Evolutionary conservation across 805 yeast species (phyloP).

Genomic region (Saccharomycopsis sp.): DNA sequence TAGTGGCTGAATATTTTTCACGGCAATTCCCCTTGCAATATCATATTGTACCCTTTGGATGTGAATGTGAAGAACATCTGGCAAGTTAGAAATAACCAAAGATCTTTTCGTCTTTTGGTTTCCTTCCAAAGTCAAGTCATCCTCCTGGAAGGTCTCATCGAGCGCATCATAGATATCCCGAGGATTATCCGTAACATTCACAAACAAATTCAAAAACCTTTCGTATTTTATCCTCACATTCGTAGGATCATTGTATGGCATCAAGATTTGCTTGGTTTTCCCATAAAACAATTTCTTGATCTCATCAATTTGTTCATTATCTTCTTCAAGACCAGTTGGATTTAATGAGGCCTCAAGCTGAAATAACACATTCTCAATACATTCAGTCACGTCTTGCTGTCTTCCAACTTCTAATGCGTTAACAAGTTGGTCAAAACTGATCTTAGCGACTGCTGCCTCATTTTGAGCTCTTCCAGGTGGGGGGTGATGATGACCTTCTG

Average conservation of each 20-base stretch:
- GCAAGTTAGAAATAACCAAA: constrained; percentile 61
- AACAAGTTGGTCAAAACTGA: constrained; percentile 50
- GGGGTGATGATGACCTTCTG: no score
- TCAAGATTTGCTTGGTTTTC: constrained; percentile 56
- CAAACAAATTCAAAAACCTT: constrained; percentile 70
- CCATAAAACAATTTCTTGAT: constrained; percentile 80
- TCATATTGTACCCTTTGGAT: constrained; percentile 92
- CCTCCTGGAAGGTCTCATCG: constrained; percentile 73
- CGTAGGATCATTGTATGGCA: constrained; percentile 25
- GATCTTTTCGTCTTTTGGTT: constrained; percentile 69
- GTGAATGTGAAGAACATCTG: constrained; percentile 81
- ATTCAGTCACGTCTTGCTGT: constrained; percentile 97
- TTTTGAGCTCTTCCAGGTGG: no score
- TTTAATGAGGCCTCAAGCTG: constrained; percentile 83
- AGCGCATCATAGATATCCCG: constrained; percentile 83
- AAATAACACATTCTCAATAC: constrained; percentile 86
- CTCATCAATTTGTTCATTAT: constrained; percentile 76
- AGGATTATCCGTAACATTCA: constrained; percentile 84
- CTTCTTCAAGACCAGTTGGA: constrained; percentile 48
- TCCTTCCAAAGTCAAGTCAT: constrained; percentile 52
- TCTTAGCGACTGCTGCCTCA: no score
- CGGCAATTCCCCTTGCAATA: constrained; percentile 58
- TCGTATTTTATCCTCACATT: constrained; percentile 50
- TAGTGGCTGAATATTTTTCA: constrained; percentile 73
- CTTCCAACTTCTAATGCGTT: constrained; percentile 73